Evolutionary conservation across 805 yeast species (phyloP).

Genomic region (Myxozyma kluyveri): DNA sequence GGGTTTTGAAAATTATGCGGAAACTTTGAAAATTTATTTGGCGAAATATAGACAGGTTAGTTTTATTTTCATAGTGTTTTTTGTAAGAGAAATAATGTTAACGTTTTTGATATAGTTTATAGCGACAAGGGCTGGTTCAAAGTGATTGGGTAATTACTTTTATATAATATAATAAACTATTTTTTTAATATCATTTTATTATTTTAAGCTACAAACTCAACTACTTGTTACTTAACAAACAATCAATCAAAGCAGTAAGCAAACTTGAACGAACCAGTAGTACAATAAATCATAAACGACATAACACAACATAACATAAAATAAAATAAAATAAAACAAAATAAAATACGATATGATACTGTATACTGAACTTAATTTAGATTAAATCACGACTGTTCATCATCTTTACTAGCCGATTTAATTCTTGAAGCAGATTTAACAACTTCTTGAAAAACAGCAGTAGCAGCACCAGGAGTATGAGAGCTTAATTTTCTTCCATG

Average conservation of each 20-base stretch:
- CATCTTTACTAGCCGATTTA: conserved; percentile 34
- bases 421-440: conserved; percentile 66
- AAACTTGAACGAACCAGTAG: too few relatives aligned
- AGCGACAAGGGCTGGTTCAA: conserved; percentile 12
- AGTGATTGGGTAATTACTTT: not conserved
- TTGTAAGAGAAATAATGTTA: not conserved
- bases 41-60: conserved; percentile 59
- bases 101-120: conserved; percentile 8
- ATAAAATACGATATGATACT: too few relatives aligned
- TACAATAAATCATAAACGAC: too few relatives aligned
- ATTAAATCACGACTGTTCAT: not conserved
- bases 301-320: too few relatives aligned
- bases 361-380: too few relatives aligned
- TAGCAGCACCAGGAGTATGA: too few relatives aligned
- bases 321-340: too few relatives aligned
- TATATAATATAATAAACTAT: not conserved
- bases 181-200: not conserved
- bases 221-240: too few relatives aligned
- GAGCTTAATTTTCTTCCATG: too few relatives aligned
- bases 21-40: conserved; percentile 62
- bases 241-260: too few relatives aligned
- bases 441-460: conserved; percentile 56
- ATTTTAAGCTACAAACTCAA: too few relatives aligned
- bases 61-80: not conserved
- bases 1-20: conserved; percentile 70